Base-by-base conservation (phyloP, 2,329 filamentous ascomycete genomes). In the Nigrospora oryzae region DNA sequence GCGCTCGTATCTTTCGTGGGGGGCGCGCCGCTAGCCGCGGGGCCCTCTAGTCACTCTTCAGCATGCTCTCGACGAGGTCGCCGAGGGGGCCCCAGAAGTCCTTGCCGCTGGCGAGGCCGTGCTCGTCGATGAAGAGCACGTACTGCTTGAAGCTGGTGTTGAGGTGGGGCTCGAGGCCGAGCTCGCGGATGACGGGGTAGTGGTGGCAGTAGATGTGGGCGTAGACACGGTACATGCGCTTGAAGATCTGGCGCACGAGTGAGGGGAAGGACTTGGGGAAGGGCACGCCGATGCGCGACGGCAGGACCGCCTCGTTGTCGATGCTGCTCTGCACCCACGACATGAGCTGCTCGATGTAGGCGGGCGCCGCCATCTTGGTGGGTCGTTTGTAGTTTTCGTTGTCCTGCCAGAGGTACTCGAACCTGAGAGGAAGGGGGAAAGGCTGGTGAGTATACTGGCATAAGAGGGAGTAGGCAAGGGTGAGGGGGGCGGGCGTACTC, bases 121-220 rank as follows among this genome's bases (percentile, higher is more conserved):
- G 93, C 75, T 98, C 94, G 64, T 98, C 90, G 55, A 98, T 89
- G 67, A 98, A 98, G 47, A 98, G 78, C 50, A 98, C 93, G 61
- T 97, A 98, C 68, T 98, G 93, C 77, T 98, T 98, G 81, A 98
- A 98, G 69, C 89, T 95, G 13, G 93, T 98, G 69, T 98, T 98
- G 53, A 98, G 79, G 66, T 98, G 93, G 38, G 94, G 90, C 68
- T 98, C 93, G 47, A 98, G 78, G 17, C 93, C 93, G 35, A 98
- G 79, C 63, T 96, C 89, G 47, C 94, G 86, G 55, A 98, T 85
- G 53, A 98, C 90, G 33, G 90, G 90, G 69, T 98, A 98, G 71
- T 98, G 93, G 68, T 98, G 93, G 73, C 94, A 98, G 79, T 98
- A 98, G 57, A 98, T 95, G 70, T 98, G 93, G 37, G 93, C 93